phyloP scores from a whole-genome alignment of 2,329 filamentous ascomycete genomes.

The Xylariales sp. region DNA sequence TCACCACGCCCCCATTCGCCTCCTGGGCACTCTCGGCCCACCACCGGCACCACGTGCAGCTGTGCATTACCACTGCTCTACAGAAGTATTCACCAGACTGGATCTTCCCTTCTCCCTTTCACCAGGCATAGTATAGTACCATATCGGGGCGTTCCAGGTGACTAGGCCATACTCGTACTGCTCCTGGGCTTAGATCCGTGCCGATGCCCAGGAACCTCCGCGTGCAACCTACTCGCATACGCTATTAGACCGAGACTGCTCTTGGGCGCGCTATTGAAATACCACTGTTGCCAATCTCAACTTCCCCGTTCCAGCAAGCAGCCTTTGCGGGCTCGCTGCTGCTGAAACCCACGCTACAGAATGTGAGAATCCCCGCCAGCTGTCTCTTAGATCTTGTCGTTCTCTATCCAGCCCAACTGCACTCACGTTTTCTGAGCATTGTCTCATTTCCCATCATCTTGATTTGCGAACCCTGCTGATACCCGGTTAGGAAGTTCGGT shows the following conservation, averaged over 20 bases:
- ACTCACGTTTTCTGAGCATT: neutral
- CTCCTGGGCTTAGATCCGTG: neutral
- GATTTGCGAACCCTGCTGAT: conserved; percentile 15
- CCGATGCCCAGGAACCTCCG: neutral
- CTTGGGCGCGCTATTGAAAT: conserved; percentile 1
- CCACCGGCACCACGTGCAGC: conserved; percentile 4
- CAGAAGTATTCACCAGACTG: neutral
- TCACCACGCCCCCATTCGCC: neutral
- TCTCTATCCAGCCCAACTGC: neutral
- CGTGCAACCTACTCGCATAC: neutral
- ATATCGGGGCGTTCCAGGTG: too few relatives aligned
- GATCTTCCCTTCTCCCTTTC: neutral
- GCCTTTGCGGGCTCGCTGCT: conserved; percentile 19
- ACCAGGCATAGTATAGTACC: too few relatives aligned
- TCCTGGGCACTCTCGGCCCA: conserved; percentile 1
- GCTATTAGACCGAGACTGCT: neutral
- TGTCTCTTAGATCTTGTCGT: neutral
- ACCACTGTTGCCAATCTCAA: conserved; percentile 9
- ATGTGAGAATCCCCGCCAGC: conserved; percentile 25
- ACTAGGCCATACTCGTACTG: too few relatives aligned
- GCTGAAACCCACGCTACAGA: conserved; percentile 21
- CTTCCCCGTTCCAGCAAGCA: conserved; percentile 13
- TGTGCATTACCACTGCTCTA: neutral
- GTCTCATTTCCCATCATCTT: conserved; percentile 1
- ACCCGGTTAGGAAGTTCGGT: conserved; percentile 83